Evolutionary conservation across 2,329 filamentous ascomycete species (phyloP).

Genomic region (Trichoderma sp.): DNA sequence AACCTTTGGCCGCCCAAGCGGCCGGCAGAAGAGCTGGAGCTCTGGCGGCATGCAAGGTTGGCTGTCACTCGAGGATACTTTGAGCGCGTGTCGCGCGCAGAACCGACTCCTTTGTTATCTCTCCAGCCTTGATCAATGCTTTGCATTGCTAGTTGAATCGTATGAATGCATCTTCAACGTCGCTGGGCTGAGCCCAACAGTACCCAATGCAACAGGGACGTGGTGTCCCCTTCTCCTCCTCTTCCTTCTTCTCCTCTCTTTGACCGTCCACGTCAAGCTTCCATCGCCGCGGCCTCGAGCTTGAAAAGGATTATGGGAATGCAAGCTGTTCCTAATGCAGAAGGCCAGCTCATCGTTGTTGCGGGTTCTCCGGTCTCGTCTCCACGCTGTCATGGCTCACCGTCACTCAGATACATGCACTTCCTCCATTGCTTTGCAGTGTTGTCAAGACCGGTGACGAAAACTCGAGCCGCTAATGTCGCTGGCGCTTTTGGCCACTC

Average conservation of each 20-base stretch:
- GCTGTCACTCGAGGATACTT: slow-evolving; percentile 15
- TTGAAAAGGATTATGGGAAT: slow-evolving; percentile 30
- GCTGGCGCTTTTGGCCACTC: slow-evolving; percentile 11
- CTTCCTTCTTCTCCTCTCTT: slow-evolving; percentile 2
- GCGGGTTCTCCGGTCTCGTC: slow-evolving; percentile 25
- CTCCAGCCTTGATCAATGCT: not conserved
- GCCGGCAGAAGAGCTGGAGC: slow-evolving; percentile 4
- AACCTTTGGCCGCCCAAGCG: slow-evolving; percentile 14
- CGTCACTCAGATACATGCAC: slow-evolving; percentile 20
- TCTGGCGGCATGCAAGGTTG: slow-evolving; percentile 15
- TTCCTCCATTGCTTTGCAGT: slow-evolving; percentile 16
- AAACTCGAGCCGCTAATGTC: slow-evolving; percentile 20
- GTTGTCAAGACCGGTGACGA: slow-evolving; percentile 10
- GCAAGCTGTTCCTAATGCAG: slow-evolving; percentile 41
- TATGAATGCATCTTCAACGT: slow-evolving; percentile 3
- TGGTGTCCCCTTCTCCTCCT: slow-evolving; percentile 4
- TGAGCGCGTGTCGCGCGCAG: slow-evolving; percentile 22
- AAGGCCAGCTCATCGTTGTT: slow-evolving; percentile 39
- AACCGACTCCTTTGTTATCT: not conserved
- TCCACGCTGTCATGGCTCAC: slow-evolving; percentile 22
- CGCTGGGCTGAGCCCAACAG: slow-evolving; percentile 28
- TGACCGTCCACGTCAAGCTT: slow-evolving; percentile 18
- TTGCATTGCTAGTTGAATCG: slow-evolving; percentile 15
- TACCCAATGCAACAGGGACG: slow-evolving; percentile 30
- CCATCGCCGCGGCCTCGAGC: slow-evolving; percentile 4